A percentile compares a stretch with the other conserved stretches of the same genome.
These are phyloP conservation scores for Allantophomopsis lycopodina DNA, from an alignment of 2,329 filamentous ascomycete genomes.

Conservation along the genomic window DNA sequence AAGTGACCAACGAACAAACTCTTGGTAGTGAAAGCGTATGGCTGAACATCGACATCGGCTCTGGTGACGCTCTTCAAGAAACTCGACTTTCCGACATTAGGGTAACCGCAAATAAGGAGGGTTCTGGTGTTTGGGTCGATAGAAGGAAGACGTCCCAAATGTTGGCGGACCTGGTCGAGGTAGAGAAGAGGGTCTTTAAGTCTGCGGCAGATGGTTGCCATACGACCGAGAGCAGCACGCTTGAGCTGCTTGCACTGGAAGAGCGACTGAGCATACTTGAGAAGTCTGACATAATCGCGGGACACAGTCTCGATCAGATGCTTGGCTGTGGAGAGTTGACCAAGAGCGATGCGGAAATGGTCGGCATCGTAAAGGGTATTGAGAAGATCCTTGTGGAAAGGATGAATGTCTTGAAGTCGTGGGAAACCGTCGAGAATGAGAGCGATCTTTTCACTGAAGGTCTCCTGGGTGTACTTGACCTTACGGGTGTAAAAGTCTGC, in stretches of 20 bases:
- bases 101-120: constrained; percentile 91
- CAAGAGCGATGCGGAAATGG: constrained; percentile 93
- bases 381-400: constrained; percentile 74
- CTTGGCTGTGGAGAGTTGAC: constrained; percentile 91
- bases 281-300: constrained; percentile 86
- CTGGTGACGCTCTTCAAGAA: constrained; percentile 87
- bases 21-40: constrained; percentile 98
- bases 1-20: constrained; percentile 95
- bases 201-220: constrained; percentile 93
- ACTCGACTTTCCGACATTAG: constrained; percentile 94
- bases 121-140: constrained; percentile 97
- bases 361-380: constrained; percentile 98
- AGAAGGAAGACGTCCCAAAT: constrained; percentile 91
- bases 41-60: constrained; percentile 93
- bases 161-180: constrained; percentile 91
- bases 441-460: constrained; percentile 85
- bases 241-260: constrained; percentile 99
- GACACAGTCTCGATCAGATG: constrained; percentile 93
- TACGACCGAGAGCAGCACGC: constrained; percentile 86
- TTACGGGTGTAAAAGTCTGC: constrained; percentile 88
- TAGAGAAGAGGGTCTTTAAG: constrained; percentile 92
- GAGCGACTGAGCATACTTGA: constrained; percentile 92
- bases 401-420: constrained; percentile 84
- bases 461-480: constrained; percentile 97
- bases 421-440: constrained; percentile 89